Evolutionary conservation across 352 stramenopile species (phyloP).

Genomic region (Globisporangium solare): DNA sequence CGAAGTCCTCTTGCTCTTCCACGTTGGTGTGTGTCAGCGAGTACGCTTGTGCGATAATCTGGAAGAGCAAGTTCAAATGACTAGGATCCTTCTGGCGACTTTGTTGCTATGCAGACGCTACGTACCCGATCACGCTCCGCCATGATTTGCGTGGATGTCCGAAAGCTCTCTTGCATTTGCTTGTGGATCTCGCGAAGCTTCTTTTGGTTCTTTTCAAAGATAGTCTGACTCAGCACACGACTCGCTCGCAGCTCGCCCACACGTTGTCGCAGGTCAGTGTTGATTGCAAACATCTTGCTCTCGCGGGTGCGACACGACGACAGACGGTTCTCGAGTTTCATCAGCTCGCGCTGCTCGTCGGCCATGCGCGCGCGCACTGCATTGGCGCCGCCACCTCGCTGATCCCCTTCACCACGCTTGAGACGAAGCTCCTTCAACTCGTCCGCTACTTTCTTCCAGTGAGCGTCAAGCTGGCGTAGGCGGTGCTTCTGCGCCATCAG

Average conservation of each 20-base stretch:
- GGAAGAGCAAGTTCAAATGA: background rate
- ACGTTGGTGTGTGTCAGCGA: conserved; percentile 63
- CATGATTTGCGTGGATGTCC: conserved; percentile 60
- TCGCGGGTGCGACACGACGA: conserved; percentile 67
- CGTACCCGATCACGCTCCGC: conserved; percentile 58
- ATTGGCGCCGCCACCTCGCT: conserved; percentile 63
- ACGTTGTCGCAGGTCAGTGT: conserved; percentile 41
- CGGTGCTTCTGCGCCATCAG: conserved; percentile 71
- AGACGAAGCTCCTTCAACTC: conserved; percentile 64
- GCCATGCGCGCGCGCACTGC: conserved; percentile 65
- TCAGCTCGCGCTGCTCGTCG: conserved; percentile 69
- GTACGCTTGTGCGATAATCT: conserved; percentile 66
- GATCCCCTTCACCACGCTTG: conserved; percentile 65
- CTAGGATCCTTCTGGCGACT: background rate
- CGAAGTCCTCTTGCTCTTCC: conserved; percentile 72
- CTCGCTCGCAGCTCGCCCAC: conserved; percentile 64
- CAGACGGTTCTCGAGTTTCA: conserved; percentile 77
- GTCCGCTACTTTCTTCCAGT: conserved; percentile 62
- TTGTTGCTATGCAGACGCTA: background rate
- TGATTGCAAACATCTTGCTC: conserved; percentile 67
- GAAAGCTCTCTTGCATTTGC: conserved; percentile 76
- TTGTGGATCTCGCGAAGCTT: conserved; percentile 67
- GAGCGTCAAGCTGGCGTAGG: conserved; percentile 55
- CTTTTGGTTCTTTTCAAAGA: conserved; percentile 81
- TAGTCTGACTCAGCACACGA: conserved; percentile 58